phyloP scores from a whole-genome alignment of 306 rosid species.

The Ormosia emarginata region DNA sequence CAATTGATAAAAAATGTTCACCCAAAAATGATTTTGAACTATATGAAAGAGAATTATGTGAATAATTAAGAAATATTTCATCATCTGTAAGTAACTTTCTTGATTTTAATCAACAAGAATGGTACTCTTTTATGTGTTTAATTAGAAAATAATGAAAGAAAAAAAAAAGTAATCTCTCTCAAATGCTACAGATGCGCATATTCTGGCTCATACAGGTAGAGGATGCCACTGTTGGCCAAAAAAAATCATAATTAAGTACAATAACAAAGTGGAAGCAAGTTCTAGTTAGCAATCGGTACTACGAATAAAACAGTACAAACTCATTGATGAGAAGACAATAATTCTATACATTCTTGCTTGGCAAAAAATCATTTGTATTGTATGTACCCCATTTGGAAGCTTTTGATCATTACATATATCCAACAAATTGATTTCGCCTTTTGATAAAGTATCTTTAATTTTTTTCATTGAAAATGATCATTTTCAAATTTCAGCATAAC shows the following conservation, averaged over 20 bases:
- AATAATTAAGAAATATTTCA: neutral
- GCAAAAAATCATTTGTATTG: constrained; percentile 21
- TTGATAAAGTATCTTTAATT: constrained; percentile 19
- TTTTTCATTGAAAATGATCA: neutral
- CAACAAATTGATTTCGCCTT: constrained; percentile 32
- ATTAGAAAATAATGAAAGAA: neutral
- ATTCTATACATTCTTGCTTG: constrained; percentile 8
- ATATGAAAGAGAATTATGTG: neutral
- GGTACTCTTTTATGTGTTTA: neutral
- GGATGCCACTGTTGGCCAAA: neutral
- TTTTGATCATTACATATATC: constrained; percentile 32
- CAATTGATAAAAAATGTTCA: too few species aligned
- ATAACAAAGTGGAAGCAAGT: constrained; percentile 30
- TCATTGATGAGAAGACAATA: constrained; percentile 10
- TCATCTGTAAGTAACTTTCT: neutral
- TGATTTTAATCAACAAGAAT: constrained; percentile 12
- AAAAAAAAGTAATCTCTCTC: neutral
- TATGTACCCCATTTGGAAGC: constrained; percentile 31
- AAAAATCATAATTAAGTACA: neutral
- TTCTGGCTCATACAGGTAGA: constrained; percentile 22
- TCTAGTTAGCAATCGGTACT: neutral
- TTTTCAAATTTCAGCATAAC: neutral
- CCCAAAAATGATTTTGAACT: too few species aligned
- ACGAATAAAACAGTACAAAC: constrained; percentile 30
- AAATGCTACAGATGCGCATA: constrained; percentile 8